Base-by-base conservation (phyloP, 1,139 yeast species). In the Pneumocystis murina region DNA sequence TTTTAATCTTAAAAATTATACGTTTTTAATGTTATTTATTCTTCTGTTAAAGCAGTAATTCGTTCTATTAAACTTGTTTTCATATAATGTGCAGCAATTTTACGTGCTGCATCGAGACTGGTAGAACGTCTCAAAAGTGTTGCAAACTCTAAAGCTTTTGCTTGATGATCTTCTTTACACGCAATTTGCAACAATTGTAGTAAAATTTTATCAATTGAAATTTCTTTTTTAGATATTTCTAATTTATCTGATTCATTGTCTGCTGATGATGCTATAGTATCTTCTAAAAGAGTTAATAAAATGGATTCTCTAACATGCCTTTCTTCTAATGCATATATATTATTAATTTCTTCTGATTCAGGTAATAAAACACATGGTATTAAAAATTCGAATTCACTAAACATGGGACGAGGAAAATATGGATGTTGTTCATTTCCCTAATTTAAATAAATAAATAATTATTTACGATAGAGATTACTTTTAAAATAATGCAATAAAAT, bases 21-120 rank as follows among this genome's bases (percentile, higher is more conserved):
- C 14, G 6, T 24, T 48, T 24, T 48, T 48, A 24, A 48, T 48
- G 7, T 12, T 24, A 48, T 12, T 40, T 28, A 58, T 30, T 40
- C 59, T 17, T 58, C 60, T 24, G 30, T 24, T 20, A 38, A 58
- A 38, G 41, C 7, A 20, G 43, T 40, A 20, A 58, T 58, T 40
- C n/a, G 16, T 65, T 81, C 82, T 0, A 89, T 90, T 69, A 92
- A 76, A 8, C 79, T 77, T 55, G 80, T 75, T 72, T 85, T 79
- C 64, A 86, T 90, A 71, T 87, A 83, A 69, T 96, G 81, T 69
- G 87, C 87, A 0, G 96, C 88, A 65, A 92, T 87, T 74, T 86
- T 86, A 33, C 82, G 77, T 0, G 97, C 96, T 0, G 96, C 96
- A 65, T 80, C 81, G 67, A 91, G 76, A 5, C 96, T 95, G 69